Evolutionary conservation across 108 stramenopile species (phyloP).

Genomic region (Pseudonitzschia delicatissima): DNA sequence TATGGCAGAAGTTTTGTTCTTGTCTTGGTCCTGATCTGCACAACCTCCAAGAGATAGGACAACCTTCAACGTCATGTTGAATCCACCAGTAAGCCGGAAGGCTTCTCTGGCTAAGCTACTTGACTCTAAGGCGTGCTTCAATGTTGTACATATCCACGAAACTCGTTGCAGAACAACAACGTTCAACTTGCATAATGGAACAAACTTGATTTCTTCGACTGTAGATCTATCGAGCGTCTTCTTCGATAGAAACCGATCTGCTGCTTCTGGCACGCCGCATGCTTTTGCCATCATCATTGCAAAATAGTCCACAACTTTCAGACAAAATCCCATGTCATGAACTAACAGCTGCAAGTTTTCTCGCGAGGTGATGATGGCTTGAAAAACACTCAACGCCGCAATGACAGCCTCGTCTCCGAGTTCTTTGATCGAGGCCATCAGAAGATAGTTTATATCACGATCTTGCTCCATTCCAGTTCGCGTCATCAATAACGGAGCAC

Average conservation of each 20-base stretch:
- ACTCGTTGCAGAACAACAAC: slow-evolving; percentile 21
- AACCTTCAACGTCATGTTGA: slow-evolving; percentile 50
- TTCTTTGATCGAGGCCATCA: slow-evolving; percentile 54
- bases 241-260: slow-evolving; percentile 15
- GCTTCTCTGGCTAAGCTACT: slow-evolving; percentile 64
- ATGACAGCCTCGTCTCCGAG: slow-evolving; percentile 62
- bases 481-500: slow-evolving; percentile 12
- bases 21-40: slow-evolving; percentile 25
- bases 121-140: slow-evolving; percentile 52
- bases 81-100: slow-evolving; percentile 70
- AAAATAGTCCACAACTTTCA: slow-evolving; percentile 57
- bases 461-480: slow-evolving; percentile 14
- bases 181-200: slow-evolving; percentile 19
- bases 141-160: slow-evolving; percentile 29
- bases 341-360: slow-evolving; percentile 45
- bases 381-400: slow-evolving; percentile 65
- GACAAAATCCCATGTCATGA: slow-evolving; percentile 58
- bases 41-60: slow-evolving; percentile 48
- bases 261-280: slow-evolving; percentile 33
- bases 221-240: slow-evolving; percentile 13
- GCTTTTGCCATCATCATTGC: slow-evolving; percentile 15
- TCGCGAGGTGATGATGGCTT: slow-evolving; percentile 52
- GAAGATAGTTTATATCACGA: slow-evolving; percentile 32
- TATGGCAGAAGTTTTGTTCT: slow-evolving; percentile 21
- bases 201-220: slow-evolving; percentile 22